Evolutionary conservation across 2,329 filamentous ascomycete genomes (phyloP).

Genomic region (Penicillium sp.): DNA sequence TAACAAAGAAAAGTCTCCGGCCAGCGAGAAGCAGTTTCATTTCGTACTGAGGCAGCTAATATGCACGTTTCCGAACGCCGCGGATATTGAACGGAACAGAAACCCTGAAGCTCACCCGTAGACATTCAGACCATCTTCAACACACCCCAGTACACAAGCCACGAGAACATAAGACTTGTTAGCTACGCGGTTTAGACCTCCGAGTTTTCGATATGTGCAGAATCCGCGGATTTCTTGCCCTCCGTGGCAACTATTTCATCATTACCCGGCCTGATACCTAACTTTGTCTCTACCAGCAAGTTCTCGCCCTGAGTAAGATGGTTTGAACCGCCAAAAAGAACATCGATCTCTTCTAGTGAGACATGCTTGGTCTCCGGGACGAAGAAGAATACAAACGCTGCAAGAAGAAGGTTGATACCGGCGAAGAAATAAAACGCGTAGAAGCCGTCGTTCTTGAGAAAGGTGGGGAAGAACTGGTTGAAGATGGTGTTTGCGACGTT

Average conservation of each 20-base stretch:
- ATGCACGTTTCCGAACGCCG: too few species aligned
- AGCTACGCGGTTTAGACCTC: not conserved
- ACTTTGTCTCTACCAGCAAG: constrained; percentile 9
- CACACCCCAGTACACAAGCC: not conserved
- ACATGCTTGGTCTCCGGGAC: constrained; percentile 27
- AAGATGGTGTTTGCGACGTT: constrained; percentile 65
- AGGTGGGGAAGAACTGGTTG: constrained; percentile 67
- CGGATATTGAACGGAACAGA: not conserved
- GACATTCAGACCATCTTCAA: not conserved
- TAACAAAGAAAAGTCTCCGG: not conserved
- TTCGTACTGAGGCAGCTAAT: not conserved
- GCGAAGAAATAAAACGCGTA: constrained; percentile 56
- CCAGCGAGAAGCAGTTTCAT: too few species aligned
- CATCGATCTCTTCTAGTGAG: constrained; percentile 36
- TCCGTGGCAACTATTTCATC: not conserved
- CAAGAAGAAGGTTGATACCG: constrained; percentile 49
- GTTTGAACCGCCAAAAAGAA: constrained; percentile 35
- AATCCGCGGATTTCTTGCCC: not conserved
- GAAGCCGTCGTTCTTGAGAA: constrained; percentile 57
- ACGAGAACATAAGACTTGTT: not conserved
- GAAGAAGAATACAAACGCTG: constrained; percentile 48
- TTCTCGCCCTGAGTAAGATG: constrained; percentile 32
- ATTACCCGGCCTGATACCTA: not conserved
- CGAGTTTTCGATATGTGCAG: constrained; percentile 1
- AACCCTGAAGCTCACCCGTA: not conserved